These are phyloP conservation scores for Cyclaneusma minus DNA, from an alignment of 2,329 filamentous ascomycete species.

Conservation along the genomic window DNA sequence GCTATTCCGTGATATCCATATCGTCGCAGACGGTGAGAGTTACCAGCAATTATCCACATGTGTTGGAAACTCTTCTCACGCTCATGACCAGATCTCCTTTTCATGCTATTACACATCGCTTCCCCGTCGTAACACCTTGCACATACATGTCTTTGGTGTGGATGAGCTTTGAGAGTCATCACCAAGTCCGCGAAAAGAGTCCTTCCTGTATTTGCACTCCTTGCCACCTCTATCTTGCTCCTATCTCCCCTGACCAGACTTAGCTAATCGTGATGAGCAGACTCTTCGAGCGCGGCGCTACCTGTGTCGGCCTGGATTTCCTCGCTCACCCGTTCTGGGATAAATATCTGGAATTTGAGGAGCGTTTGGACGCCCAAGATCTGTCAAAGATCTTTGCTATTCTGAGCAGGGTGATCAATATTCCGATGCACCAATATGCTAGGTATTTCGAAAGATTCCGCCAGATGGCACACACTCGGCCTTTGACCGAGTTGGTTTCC, in stretches of 20 bases:
- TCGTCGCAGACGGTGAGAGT: conserved; percentile 54
- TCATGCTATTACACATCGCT: conserved; percentile 29
- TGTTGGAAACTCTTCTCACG: conserved; percentile 48
- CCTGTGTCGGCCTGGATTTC: conserved; percentile 80
- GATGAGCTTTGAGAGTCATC: conserved; percentile 30
- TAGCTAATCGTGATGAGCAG: conserved; percentile 28
- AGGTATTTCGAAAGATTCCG: conserved; percentile 89
- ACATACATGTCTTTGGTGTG: conserved; percentile 21
- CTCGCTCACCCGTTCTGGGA: conserved; percentile 96
- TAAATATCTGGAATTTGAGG: conserved; percentile 95
- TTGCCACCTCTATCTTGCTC: conserved; percentile 21
- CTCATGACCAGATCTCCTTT: conserved; percentile 44
- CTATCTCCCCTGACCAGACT: conserved; percentile 7
- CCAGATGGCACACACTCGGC: conserved; percentile 55
- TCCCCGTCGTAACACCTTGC: conserved; percentile 22
- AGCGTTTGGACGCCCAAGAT: conserved; percentile 70
- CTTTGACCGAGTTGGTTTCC: conserved; percentile 57
- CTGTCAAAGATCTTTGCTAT: conserved; percentile 81
- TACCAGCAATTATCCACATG: conserved; percentile 41
- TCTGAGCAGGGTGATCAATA: conserved; percentile 65
- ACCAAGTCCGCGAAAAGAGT: conserved; percentile 36
- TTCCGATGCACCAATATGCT: conserved; percentile 91
- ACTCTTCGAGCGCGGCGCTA: conserved; percentile 80
- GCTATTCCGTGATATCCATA: conserved; percentile 25
- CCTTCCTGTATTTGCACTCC: conserved; percentile 47